Evolutionary conservation across 192 early-diverging fungal species (phyloP).

Genomic region (Endogone sp.): DNA sequence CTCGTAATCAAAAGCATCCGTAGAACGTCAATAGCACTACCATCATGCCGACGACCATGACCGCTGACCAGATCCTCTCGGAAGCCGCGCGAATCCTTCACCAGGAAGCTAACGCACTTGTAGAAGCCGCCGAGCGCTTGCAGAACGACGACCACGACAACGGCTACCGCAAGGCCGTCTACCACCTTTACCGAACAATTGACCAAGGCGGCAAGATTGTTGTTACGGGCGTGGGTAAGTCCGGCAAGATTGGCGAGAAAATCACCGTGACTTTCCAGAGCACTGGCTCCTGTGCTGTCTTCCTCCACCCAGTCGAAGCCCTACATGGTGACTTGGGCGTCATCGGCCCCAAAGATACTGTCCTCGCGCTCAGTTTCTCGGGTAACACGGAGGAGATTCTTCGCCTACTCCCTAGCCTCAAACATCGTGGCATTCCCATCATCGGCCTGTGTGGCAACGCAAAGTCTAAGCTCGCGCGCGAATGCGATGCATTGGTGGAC

Average conservation of each 20-base stretch:
- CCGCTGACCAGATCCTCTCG: conserved; percentile 14
- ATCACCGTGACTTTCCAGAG: conserved; percentile 38
- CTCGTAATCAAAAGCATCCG: too few species aligned
- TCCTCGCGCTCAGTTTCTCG: conserved; percentile 39
- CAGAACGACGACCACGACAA: conserved; percentile 13
- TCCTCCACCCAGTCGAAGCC: conserved; percentile 42
- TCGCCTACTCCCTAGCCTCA: conserved; percentile 28
- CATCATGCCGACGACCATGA: too few species aligned
- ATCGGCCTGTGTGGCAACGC: conserved; percentile 37
- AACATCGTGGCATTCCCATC: conserved; percentile 31
- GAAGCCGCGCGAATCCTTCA: conserved; percentile 31
- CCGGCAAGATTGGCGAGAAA: conserved; percentile 46
- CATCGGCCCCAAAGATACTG: conserved; percentile 25
- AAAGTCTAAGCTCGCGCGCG: conserved; percentile 34
- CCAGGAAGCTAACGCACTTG: conserved; percentile 29
- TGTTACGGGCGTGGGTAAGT: conserved; percentile 42
- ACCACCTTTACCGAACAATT: conserved; percentile 23
- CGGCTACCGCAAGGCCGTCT: conserved; percentile 32
- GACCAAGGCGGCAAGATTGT: conserved; percentile 39
- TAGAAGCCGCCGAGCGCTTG: conserved; percentile 27
- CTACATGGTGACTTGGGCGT: conserved; percentile 41
- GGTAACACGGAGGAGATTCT: conserved; percentile 43
- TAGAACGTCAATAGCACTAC: too few species aligned
- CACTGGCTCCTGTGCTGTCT: conserved; percentile 31
- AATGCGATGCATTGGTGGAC: conserved; percentile 37